Base-by-base conservation (phyloP, 129 eudicot species). In the Helianthus annuus region DNA sequence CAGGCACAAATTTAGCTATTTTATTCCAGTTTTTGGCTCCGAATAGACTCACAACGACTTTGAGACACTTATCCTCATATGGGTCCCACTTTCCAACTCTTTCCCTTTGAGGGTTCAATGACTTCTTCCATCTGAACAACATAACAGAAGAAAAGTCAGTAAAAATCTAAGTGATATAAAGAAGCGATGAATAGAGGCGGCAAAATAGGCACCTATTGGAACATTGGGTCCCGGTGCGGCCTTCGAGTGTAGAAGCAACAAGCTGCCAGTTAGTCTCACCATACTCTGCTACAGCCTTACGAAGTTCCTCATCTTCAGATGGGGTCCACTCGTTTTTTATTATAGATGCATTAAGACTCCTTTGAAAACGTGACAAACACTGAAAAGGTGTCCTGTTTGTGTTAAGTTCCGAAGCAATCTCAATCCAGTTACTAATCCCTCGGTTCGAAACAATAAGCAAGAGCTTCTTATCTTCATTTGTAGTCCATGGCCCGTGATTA, bases 201-300 rank as follows among this genome's bases (percentile, higher is more conserved):
- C 61, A 55, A 13, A 55, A 55, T 22, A 55, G 61, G 13, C 36
- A 92, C 98, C 98, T 92, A 71, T 93, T 89, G 19, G 96, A 87
- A 85, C 98, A 93, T 38, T 93, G 98, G 71, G 97, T 83, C 66
- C 97, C 98, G 10, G 95, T 89, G 68, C 98, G 79, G 46, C 97
- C 97, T 76, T 85, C 92, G 16, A 93, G 58, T 15, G 61, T 72
- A 73, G 90, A 83, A 58, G 98, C 98, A 76, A 93, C 96, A 69
- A 42, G 69, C 74, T 89, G 96, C 98, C 98, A 93, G 71, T 87
- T 82, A 64, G 85, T 73, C 70, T 89, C 98, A 4, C 98, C 98
- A 79, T 53, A 85, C 67, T 83, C 79, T 19, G 84, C 88, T 17
- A 93, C 98, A 76, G 97, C 98, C 58, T 78, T 72, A 46, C 90